Base-by-base conservation (phyloP, 352 stramenopile species). In the Phytophthora cajani region DNA sequence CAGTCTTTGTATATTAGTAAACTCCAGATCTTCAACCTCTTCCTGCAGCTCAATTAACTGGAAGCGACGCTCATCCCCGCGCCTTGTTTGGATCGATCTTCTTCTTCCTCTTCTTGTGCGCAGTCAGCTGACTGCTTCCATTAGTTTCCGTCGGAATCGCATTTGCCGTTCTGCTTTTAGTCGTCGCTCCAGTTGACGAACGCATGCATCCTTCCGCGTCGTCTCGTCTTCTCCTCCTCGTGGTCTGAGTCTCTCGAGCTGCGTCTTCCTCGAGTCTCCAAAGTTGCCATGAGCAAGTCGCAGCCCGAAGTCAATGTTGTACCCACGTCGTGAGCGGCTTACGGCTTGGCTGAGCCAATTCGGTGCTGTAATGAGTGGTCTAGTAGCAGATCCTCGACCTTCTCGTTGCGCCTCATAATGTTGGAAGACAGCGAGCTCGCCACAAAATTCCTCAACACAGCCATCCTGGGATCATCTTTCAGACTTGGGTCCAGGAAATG, bases 381-480 rank as follows among this genome's bases (percentile, higher is more conserved):
- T 3, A 55, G 49, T n/a, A 55, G 49, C 49, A 55, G 11, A 55
- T 55, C 49, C 63, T 84, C 74, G 4, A 82, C 72, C 71, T 71
- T 80, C 58, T 84, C 62, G 19, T 62, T 65, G 10, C 60, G 74
- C 33, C 50, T 60, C 7, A 60, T 53, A 42, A 80, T 75, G 58
- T 82, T 75, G 14, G 61, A 56, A 2, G 73, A 67, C 27, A 62
- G 74, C 12, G 71, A 67, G 33, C 59, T 77, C 54, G 78, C 55
- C 38, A 80, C 58, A 49, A 84, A 80, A 49, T 74, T 71, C 5
- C 67, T 78, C 17, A 84, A 55, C 36, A 71, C 67, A 11, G 61
- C 61, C 12, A 75, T 70, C 42, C 64, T 75, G 8, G 49, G 44
- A 44, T 79, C 62, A 9, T 67, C 47, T 36, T 58, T 59, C 52